Evolutionary conservation across 495 filamentous ascomycete species (phyloP).

Genomic region (Penicillium chermesinum): DNA sequence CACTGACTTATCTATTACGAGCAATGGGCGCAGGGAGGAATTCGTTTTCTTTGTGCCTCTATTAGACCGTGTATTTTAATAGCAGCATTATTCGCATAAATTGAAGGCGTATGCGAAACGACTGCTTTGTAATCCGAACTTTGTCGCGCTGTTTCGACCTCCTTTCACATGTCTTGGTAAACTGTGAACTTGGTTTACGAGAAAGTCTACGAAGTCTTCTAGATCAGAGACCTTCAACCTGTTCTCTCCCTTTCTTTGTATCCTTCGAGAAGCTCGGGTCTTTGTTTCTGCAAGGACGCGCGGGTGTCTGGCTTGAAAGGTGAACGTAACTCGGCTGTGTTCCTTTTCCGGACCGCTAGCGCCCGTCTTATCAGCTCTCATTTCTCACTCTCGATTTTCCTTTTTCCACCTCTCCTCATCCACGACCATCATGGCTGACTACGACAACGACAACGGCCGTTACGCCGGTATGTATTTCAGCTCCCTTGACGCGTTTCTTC

Average conservation of each 20-base stretch:
- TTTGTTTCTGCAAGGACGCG: background rate
- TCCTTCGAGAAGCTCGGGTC: background rate
- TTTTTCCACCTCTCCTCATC: constrained; percentile 15
- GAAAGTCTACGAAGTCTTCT: background rate
- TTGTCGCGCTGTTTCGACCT: background rate
- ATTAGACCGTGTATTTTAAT: constrained; percentile 2
- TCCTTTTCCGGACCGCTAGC: constrained; percentile 22
- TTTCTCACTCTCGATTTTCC: constrained; percentile 17
- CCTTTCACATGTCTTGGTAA: too few species aligned
- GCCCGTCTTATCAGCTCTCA: constrained; percentile 20
- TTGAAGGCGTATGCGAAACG: too few species aligned
- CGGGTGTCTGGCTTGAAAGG: constrained; percentile 1
- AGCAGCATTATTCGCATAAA: background rate
- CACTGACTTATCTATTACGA: constrained; percentile 1
- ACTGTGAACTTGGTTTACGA: too few species aligned
- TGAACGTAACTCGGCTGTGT: constrained; percentile 18
- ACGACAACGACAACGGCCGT: constrained; percentile 79
- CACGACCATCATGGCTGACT: constrained; percentile 54
- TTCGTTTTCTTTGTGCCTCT: constrained; percentile 5
- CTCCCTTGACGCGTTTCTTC: constrained; percentile 5
- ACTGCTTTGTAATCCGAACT: background rate
- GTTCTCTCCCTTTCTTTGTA: background rate
- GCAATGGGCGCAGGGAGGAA: constrained; percentile 14
- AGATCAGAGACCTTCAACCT: background rate
- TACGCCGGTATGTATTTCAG: constrained; percentile 65